Percentiles rank a stretch among this genome's conserved stretches.
These are phyloP conservation scores for Macrolepiota albuminosa DNA, from an alignment of 768 basidiomycete species.

Conservation along the genomic window DNA sequence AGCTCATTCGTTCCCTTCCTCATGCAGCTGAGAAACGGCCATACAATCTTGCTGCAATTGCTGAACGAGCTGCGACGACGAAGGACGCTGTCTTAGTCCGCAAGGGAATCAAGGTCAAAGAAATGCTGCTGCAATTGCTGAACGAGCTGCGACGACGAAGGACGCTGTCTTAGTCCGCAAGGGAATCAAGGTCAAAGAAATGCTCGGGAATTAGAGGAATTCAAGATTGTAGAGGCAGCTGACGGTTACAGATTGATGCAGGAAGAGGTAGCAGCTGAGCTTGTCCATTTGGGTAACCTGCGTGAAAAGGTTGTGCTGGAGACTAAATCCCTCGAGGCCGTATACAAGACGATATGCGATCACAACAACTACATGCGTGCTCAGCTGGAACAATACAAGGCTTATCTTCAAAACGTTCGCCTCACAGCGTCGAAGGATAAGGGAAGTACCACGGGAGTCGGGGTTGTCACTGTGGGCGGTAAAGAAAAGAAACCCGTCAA, in stretches of 20 bases:
- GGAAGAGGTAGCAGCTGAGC: conserved; percentile 93
- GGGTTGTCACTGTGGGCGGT: conserved; percentile 92
- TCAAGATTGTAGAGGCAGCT: conserved; percentile 71
- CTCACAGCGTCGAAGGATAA: conserved; percentile 87
- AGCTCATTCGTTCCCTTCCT: conserved; percentile 93
- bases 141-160: conserved; percentile 95
- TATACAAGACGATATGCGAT: conserved; percentile 99
- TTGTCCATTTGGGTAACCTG: conserved; percentile 93
- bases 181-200: conserved; percentile 99
- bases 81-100: conserved; percentile 95
- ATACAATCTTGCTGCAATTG: conserved; percentile 82
- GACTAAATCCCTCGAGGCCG: conserved; percentile 89
- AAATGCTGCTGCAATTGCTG: conserved; percentile 93
- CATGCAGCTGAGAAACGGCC: conserved; percentile 79
- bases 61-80: conserved; percentile 94
- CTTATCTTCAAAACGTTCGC: conserved; percentile 96
- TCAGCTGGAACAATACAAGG: conserved; percentile 99
- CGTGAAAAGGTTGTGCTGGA: conserved; percentile 94
- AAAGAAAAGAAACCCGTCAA: conserved; percentile 94
- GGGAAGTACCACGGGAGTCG: conserved; percentile 82
- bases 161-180: conserved; percentile 93
- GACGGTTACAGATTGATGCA: conserved; percentile 96
- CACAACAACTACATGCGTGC: conserved; percentile 96
- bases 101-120: conserved; percentile 98
- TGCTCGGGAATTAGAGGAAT: conserved; percentile 91